Base-by-base conservation (phyloP, 1,139 yeast genomes). In the Debaryomyces nepalensis region DNA sequence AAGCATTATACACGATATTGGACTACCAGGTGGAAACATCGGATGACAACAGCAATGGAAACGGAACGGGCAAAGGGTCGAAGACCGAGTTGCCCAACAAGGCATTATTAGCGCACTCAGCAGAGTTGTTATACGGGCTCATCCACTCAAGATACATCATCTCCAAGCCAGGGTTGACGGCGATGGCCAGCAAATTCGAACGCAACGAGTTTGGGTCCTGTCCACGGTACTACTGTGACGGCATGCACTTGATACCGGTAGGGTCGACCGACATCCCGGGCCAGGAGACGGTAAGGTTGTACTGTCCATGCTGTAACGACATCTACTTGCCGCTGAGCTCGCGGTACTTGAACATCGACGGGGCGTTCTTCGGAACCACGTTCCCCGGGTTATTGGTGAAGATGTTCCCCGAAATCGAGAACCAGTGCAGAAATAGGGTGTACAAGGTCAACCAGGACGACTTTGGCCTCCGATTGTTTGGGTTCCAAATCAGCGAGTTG, bases 101-200 rank as follows among this genome's bases (percentile, higher is more conserved):
- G 55, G 87, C 93, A 6, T 63, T 89, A 43, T 77, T 93, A 36
- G 93, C 91, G 43, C 95, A 87, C 61, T 82, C 93, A 9, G 98
- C 99, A 1, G 97, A 90, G 64, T 75, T 89, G 46, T 72, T 95
- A 39, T 93, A 91, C 61, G 99, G 99, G 1, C 73, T 93, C 48
- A 91, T 95, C 42, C 99, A 93, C 63, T 97, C 97, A 5, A 73
- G 99, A 45, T 93, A 79, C 64, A 88, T 95, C 47, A 74, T 90
- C 33, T 85, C 97, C 5, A 87, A 93, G 54, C 93, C 84, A 33
- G 99, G 99, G 0, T 73, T 93, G 46, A 87, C 91, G 46, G 82
- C 87, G 27, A 91, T 93, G 98, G 97, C 96, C n/a, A 88, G 88
- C 50, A 93, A 93, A 61, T 93, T 87, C 63, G 97, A 90, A 55